Base-by-base conservation (phyloP, 1,284 basidiomycete species). In the Ganoderma boninense region DNA sequence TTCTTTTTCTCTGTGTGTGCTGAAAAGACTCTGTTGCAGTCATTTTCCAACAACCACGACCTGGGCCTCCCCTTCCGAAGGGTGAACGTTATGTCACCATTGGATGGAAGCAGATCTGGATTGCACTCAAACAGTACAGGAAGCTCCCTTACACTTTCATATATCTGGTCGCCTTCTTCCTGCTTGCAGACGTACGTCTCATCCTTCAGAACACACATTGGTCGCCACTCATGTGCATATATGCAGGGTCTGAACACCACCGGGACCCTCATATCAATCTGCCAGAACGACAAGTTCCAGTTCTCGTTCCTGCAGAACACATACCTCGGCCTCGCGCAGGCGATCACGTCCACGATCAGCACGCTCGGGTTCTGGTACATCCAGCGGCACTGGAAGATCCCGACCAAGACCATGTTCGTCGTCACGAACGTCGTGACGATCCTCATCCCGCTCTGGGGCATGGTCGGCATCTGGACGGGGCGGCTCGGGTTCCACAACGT, bases 101-200 rank as follows among this genome's bases (percentile, higher is more conserved):
- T 57, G 93, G 94, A 18, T 95, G 93, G 93, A 94, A 92, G 76
- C 93, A 95, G 90, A 93, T 95, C 69, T 93, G 89, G 89, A 79
- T 84, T 26, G 92, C 93, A 0, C 72, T 87, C 62, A 90, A 87
- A 74, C 90, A 94, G 74, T 93, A 91, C 80, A 90, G 87, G 80
- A 84, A 89, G 76, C 84, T 94, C 0, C 92, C 93, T 0, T 89
- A 90, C 79, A 95, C 93, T 0, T 95, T 95, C 78, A 84, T 88
- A 63, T 95, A 94, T 79, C 84, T 95, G 1, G 84, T 93, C 63
- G 82, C 92, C 0, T 94, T 90, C 82, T 95, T 95, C 85, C 85
- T 95, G 14, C 86, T 95, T 23, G 91, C 93, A 7, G 92, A 94
- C 76, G 93, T 90, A 72, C 65, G 87, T 80, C 10, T 20, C 26